A percentile compares a stretch with the other conserved stretches of the same genome.
Evolutionary conservation across 2,329 filamentous ascomycete species (phyloP).

Genomic region (Colletotrichum lupini): DNA sequence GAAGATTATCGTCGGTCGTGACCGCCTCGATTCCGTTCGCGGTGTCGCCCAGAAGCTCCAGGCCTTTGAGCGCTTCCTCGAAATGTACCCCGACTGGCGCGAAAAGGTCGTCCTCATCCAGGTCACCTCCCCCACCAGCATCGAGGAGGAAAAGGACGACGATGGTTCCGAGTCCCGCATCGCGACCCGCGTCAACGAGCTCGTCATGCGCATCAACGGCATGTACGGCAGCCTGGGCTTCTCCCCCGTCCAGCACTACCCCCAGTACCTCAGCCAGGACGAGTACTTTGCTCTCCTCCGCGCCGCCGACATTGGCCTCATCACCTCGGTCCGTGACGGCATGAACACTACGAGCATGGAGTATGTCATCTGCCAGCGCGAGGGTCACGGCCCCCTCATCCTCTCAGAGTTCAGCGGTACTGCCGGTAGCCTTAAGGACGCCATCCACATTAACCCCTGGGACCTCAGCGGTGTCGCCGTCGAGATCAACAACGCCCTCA

Average conservation of each 20-base stretch:
- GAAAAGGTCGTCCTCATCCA: slow-evolving; percentile 94
- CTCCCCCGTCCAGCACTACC: slow-evolving; percentile 92
- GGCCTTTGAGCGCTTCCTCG: slow-evolving; percentile 92
- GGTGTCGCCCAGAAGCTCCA: slow-evolving; percentile 97
- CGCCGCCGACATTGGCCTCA: slow-evolving; percentile 89
- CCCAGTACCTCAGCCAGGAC: slow-evolving; percentile 88
- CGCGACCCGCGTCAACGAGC: slow-evolving; percentile 87
- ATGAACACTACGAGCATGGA: slow-evolving; percentile 99
- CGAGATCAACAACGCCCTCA: slow-evolving; percentile 84
- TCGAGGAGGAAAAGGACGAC: slow-evolving; percentile 79
- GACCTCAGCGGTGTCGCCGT: slow-evolving; percentile 86
- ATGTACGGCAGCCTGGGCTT: slow-evolving; percentile 88
- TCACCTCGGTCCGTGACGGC: slow-evolving; percentile 94
- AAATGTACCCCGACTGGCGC: slow-evolving; percentile 90
- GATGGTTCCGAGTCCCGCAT: slow-evolving; percentile 79
- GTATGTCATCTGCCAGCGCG: slow-evolving; percentile 92
- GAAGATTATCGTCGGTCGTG: slow-evolving; percentile 94
- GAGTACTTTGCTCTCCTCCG: slow-evolving; percentile 97
- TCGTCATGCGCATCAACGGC: slow-evolving; percentile 93
- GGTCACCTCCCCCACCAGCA: slow-evolving; percentile 87
- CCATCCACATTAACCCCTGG: slow-evolving; percentile 98
- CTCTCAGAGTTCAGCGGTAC: slow-evolving; percentile 97
- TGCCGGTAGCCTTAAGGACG: slow-evolving; percentile 83
- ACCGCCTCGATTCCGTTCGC: slow-evolving; percentile 91
- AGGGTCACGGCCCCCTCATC: slow-evolving; percentile 87